Evolutionary conservation across 495 filamentous ascomycete genomes (phyloP), one percentile per base, ranked within the genome.

Genomic region (Neurospora terricola): DNA sequence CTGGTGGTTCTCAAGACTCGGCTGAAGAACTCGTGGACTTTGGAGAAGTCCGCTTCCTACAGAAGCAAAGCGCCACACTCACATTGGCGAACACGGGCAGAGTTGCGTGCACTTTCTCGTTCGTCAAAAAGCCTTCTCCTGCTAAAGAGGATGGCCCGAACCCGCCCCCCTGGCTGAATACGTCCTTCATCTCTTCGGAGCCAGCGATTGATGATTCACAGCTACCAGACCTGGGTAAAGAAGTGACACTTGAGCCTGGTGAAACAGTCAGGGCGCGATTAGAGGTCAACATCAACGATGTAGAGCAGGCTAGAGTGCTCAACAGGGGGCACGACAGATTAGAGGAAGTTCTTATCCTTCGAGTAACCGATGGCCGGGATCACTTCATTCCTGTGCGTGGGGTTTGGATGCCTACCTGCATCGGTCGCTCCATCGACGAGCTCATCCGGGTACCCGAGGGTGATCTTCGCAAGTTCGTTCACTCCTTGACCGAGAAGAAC

Each of bases 11-110:
- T 34, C 54, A 66, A 18, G 68, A 75, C 3, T 39, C 73, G 0
- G 76, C 80, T 42, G 86, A 86, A 76, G 81, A 91, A 77, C 87
- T 87, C 2, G 85, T 98, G 6, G 86, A 94, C 73, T 96, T 98
- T 77, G 93, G 94, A 0, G 81, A 89, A 16, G 84, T 97, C 0
- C 81, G 86, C 12, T 94, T 89, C 75, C 85, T 90, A n/a, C 86
- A 90, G 48, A 85, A 87, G 7, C 86, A 91, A 75, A 85, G 81
- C 12, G 86, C 91, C 9, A 86, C 80, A 14, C 75, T 98, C 42
- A 97, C 94, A 8, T 88, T 98, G 38, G 96, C 96, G 6, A 99
- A 99, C 72, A 98, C 95, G 0, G 91, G 96, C 30, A 84, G 91
- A 23, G 91, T 94, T 0, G 81, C 87, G 42, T 94, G 96, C 0